Conservation (phyloP, 2,329 filamentous ascomycete species). For the Pseudogymnoascus sp. region DNA sequence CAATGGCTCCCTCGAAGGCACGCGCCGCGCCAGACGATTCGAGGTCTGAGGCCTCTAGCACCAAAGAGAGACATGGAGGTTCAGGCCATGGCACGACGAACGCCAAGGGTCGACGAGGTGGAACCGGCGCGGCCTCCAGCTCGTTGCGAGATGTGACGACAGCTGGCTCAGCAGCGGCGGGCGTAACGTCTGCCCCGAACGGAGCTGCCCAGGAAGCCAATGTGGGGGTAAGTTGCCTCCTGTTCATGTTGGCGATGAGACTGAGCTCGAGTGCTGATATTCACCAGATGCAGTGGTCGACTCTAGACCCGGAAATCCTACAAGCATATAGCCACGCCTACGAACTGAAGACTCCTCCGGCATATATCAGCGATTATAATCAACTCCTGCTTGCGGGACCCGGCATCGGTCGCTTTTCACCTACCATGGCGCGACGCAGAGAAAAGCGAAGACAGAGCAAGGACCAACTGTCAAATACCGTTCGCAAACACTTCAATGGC, state of each 20-base stretch:
- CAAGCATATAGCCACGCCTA: conserved; percentile 70
- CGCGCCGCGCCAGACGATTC: conserved; percentile 27
- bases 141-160: conserved; percentile 22
- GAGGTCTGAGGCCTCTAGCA: conserved; percentile 29
- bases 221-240: conserved; percentile 21
- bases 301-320: conserved; percentile 58
- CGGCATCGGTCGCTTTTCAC: conserved; percentile 62
- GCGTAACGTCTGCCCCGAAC: conserved; percentile 8
- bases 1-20: conserved; percentile 25
- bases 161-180: conserved; percentile 10
- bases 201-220: conserved; percentile 17
- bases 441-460: conserved; percentile 59
- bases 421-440: conserved; percentile 63
- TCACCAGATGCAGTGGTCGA: conserved; percentile 53
- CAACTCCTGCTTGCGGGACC: conserved; percentile 53
- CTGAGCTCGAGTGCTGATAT: conserved; percentile 3
- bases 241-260: background rate
- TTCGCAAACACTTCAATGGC: conserved; percentile 77
- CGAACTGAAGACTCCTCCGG: conserved; percentile 55
- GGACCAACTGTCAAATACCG: conserved; percentile 61
- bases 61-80: conserved; percentile 25
- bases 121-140: conserved; percentile 19
- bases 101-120: conserved; percentile 23
- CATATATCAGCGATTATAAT: conserved; percentile 58
- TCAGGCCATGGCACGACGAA: conserved; percentile 11